These are phyloP conservation scores for Kazachstania taianensis DNA, from an alignment of 805 yeast species.

Conservation along the genomic window DNA sequence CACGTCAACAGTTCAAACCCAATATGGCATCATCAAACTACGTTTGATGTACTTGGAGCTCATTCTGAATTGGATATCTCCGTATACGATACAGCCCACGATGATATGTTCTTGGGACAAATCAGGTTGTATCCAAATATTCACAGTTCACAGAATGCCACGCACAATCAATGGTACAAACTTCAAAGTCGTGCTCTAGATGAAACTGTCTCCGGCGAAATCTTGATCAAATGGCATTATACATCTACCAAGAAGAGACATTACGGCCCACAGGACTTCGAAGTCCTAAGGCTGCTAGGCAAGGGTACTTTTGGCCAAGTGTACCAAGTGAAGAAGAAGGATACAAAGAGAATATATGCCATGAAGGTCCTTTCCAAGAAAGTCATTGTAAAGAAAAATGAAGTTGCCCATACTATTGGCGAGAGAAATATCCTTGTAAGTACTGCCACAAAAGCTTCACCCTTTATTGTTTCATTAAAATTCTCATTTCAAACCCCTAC, in stretches of 20 bases:
- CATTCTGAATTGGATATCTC: conserved; percentile 78
- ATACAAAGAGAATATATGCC: conserved; percentile 85
- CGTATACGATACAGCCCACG: conserved; percentile 76
- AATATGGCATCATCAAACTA: conserved; percentile 85
- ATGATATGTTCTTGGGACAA: conserved; percentile 82
- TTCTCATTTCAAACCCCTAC: conserved; percentile 93
- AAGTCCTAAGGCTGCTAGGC: conserved; percentile 80
- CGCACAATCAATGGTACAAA: conserved; percentile 63
- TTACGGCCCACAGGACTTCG: conserved; percentile 91
- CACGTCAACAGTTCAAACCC: conserved; percentile 32
- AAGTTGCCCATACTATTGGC: conserved; percentile 95
- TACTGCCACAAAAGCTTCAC: conserved; percentile 77
- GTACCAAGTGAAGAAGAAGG: conserved; percentile 86
- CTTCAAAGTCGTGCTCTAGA: conserved; percentile 66
- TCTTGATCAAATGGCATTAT: conserved; percentile 67
- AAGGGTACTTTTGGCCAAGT: conserved; percentile 98
- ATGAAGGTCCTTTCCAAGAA: conserved; percentile 95
- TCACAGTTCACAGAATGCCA: conserved; percentile 21
- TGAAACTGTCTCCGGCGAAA: conserved; percentile 68
- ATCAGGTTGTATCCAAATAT: conserved; percentile 59
- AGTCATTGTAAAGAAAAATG: conserved; percentile 92
- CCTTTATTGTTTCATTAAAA: conserved; percentile 93
- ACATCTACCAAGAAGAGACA: conserved; percentile 59
- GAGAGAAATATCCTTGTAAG: conserved; percentile 91
- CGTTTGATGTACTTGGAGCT: conserved; percentile 82